These are phyloP conservation scores for Alnus rubra DNA, from an alignment of 306 rosid species.

Conservation along the genomic window DNA sequence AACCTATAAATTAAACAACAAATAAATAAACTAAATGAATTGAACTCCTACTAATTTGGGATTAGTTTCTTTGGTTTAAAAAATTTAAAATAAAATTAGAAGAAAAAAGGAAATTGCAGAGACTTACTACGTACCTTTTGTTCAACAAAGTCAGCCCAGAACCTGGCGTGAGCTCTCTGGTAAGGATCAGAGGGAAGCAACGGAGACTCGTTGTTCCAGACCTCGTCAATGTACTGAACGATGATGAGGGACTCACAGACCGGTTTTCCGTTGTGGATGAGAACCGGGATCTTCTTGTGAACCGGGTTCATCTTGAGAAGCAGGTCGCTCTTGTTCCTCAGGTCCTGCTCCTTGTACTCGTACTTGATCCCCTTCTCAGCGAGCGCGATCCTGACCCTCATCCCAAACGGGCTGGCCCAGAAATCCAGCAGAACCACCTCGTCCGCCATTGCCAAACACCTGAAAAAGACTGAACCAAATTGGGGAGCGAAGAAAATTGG, in stretches of 20 bases:
- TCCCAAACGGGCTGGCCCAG: conserved; percentile 39
- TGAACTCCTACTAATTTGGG: too few relatives aligned
- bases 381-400: conserved; percentile 37
- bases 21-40: too few relatives aligned
- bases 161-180: conserved; percentile 32
- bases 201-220: conserved; percentile 33
- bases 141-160: conserved; percentile 40
- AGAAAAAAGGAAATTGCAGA: not conserved
- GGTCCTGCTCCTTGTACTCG: conserved; percentile 30
- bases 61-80: too few relatives aligned
- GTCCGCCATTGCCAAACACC: conserved; percentile 22
- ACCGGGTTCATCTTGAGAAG: conserved; percentile 42
- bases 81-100: too few relatives aligned
- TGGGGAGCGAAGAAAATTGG: too few relatives aligned
- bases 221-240: conserved; percentile 43
- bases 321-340: conserved; percentile 31
- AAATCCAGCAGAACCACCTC: conserved; percentile 40
- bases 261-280: conserved; percentile 43
- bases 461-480: not conserved
- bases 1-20: too few relatives aligned
- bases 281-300: conserved; percentile 47
- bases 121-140: conserved; percentile 27
- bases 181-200: conserved; percentile 41
- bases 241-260: conserved; percentile 38
- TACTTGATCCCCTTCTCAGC: conserved; percentile 37